Evolutionary conservation across 2,329 filamentous ascomycete genomes (phyloP), one percentile per base, ranked within the genome.

Genomic region (Neopestalotiopsis sp.): DNA sequence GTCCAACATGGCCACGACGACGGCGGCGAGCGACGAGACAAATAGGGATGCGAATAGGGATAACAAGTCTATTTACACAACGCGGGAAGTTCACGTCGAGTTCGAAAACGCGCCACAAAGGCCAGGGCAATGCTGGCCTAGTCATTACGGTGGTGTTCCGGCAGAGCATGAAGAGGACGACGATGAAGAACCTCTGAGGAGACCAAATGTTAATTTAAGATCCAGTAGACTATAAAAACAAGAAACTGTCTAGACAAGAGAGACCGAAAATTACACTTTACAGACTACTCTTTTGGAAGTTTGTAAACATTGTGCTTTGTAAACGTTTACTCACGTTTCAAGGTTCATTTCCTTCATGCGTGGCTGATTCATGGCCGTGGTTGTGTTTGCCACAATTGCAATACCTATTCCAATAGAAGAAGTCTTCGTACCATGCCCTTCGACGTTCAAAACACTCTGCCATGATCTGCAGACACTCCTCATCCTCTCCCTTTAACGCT

Each of bases 61-160:
- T 9, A 24, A 59, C 9, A 59, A 59, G 57, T 14, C 13, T 12
- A 59, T 59, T 28, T 59, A 59, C 57, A 59, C 57, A 4, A 59
- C 57, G 12, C 57, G 57, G 12, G 57, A 59, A 17, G 57, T 59
- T 0, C 57, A 59, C 9, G 30, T 59, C 13, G 28, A 59, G 12
- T 59, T 59, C 12, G 57, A 59, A 24, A 59, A 28, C 24, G 57
- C 57, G 57, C 30, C 57, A 17, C 57, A 59, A 7, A 59, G 57
- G 30, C 13, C 57, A 14, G 57, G 30, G 30, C 24, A 32, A 2
- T 30, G 57, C 24, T 30, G 57, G 57, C 57, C 57, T 17, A 34
- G 57, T 34, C 30, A 59, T n/a, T 59, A 59, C 17, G 57, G 30
- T 4, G 57, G 57, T 28, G 24, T 30, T 30, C 24, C 57, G 9